Evolutionary conservation across 495 filamentous ascomycete species (phyloP).

Genomic region (Letharia columbiana): DNA sequence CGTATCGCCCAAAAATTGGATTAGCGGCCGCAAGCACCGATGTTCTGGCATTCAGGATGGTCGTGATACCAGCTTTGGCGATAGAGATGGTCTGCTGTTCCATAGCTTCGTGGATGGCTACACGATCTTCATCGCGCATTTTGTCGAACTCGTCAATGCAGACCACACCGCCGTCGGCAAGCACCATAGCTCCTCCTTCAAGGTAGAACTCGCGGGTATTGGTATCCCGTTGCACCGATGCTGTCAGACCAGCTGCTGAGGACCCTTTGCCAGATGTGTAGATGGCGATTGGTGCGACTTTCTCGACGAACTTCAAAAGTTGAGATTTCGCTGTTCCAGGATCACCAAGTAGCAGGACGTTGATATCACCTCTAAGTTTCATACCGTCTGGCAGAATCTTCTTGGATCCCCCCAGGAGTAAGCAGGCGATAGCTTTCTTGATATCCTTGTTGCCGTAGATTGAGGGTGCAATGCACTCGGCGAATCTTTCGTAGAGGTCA

Average conservation of each 20-base stretch:
- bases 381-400: constrained; percentile 98
- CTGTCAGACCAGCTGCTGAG: constrained; percentile 94
- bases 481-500: constrained; percentile 84
- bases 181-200: constrained; percentile 97
- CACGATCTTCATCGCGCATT: constrained; percentile 98
- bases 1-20: constrained; percentile 94
- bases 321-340: constrained; percentile 99
- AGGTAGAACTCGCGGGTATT: constrained; percentile 94
- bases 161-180: constrained; percentile 94
- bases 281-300: constrained; percentile 92
- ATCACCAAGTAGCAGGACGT: constrained; percentile 93
- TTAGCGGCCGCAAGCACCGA: constrained; percentile 95
- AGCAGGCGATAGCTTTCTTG: constrained; percentile 96
- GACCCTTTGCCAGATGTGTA: constrained; percentile 99
- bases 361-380: constrained; percentile 97
- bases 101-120: constrained; percentile 99
- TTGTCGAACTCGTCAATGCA: constrained; percentile 99
- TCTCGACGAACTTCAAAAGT: constrained; percentile 94
- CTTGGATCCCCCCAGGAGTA: constrained; percentile 92
- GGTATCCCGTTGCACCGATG: constrained; percentile 89
- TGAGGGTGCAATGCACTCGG: constrained; percentile 89
- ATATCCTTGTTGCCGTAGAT: constrained; percentile 97
- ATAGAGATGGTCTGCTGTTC: constrained; percentile 99
- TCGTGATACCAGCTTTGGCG: constrained; percentile 97
- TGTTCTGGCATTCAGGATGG: constrained; percentile 92